phyloP scores from a whole-genome alignment of 345 rosid species.

The Tarenaya hassleriana region DNA sequence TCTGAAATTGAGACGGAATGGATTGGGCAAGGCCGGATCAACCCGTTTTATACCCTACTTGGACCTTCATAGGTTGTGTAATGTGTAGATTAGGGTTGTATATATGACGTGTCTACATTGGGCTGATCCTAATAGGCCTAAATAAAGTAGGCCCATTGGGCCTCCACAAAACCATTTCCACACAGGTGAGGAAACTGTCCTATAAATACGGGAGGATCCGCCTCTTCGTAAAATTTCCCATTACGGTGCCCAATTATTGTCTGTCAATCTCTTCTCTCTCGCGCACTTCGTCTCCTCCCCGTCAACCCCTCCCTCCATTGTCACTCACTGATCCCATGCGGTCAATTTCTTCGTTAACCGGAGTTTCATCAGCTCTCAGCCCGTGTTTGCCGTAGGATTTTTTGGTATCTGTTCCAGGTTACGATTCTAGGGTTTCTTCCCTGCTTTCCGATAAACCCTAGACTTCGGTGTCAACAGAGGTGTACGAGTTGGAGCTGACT shows the following conservation, averaged over 20 bases:
- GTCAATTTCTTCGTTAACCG: slow-evolving; percentile 3
- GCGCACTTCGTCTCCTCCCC: slow-evolving; percentile 19
- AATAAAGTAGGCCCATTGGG: no score
- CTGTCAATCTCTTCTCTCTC: slow-evolving; percentile 14
- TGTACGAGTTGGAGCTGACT: slow-evolving; percentile 21
- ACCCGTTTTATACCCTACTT: no score
- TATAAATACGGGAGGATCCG: slow-evolving; percentile 43
- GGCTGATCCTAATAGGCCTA: no score
- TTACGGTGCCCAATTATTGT: slow-evolving; percentile 24
- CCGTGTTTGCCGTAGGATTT: slow-evolving; percentile 10
- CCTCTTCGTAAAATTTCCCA: slow-evolving; percentile 2
- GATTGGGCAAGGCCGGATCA: no score
- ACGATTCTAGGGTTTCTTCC: slow-evolving; percentile 30
- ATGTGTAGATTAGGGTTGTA: no score
- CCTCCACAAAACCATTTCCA: not conserved
- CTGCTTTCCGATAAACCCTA: slow-evolving; percentile 26
- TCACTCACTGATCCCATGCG: slow-evolving; percentile 8
- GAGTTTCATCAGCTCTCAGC: not conserved
- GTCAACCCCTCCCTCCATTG: slow-evolving; percentile 26
- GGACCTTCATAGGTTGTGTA: no score
- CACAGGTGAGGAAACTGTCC: not conserved
- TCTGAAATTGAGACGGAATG: no score
- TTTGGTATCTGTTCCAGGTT: not conserved
- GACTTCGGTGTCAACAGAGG: slow-evolving; percentile 17
- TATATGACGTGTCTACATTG: no score